Conservation (phyloP, 352 stramenopile genomes). For the Pythium myriotylum region DNA sequence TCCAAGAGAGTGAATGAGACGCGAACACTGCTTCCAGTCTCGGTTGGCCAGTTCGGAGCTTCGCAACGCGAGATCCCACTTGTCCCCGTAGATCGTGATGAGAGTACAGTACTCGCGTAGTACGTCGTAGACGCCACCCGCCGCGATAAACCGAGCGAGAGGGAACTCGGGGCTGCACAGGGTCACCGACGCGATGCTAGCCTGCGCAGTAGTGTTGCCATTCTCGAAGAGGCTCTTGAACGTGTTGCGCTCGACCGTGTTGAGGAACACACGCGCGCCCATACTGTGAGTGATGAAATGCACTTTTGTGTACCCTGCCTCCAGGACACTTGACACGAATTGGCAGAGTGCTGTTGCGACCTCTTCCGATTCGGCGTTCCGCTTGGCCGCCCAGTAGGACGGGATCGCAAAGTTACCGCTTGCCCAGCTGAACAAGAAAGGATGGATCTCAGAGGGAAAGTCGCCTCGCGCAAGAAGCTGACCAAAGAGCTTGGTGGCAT, state of each 20-base stretch:
- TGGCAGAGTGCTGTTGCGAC: slow-evolving; percentile 35
- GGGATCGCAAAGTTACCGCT: slow-evolving; percentile 35
- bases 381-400: slow-evolving; percentile 13
- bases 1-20: slow-evolving; percentile 5
- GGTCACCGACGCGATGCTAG: slow-evolving; percentile 3
- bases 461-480: slow-evolving; percentile 62
- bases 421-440: slow-evolving; percentile 74
- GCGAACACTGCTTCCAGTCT: not conserved
- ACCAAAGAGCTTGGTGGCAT: slow-evolving; percentile 60
- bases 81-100: slow-evolving; percentile 67
- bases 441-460: slow-evolving; percentile 65
- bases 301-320: slow-evolving; percentile 60
- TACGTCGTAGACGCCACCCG: slow-evolving; percentile 38
- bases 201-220: not conserved
- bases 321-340: slow-evolving; percentile 55
- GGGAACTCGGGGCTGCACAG: slow-evolving; percentile 65
- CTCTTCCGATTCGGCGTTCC: slow-evolving; percentile 15
- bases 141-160: slow-evolving; percentile 42
- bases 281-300: slow-evolving; percentile 75
- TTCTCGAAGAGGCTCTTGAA: slow-evolving; percentile 54
- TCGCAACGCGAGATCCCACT: slow-evolving; percentile 15
- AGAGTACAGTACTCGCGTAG: slow-evolving; percentile 41
- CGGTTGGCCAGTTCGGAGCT: slow-evolving; percentile 15
- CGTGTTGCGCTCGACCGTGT: slow-evolving; percentile 42
- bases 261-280: slow-evolving; percentile 67